Conservation (phyloP, 306 rosid species). For the Astragalus membranaceus region DNA sequence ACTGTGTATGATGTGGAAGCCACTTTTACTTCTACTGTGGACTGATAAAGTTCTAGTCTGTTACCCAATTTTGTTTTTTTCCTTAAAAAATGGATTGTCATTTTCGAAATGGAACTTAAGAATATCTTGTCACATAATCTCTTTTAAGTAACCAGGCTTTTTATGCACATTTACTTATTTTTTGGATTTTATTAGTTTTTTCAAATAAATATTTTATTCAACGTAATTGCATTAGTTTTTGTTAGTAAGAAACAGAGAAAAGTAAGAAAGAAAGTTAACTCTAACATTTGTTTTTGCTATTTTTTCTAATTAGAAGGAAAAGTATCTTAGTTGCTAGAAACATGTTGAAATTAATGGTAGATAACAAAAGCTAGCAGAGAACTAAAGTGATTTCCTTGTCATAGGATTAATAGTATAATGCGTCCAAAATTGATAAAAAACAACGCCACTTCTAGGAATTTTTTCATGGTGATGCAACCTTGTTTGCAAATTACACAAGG, state of each 20-base stretch:
- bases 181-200: neutral
- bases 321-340: neutral
- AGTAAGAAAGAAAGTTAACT: neutral
- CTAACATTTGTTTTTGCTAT: neutral
- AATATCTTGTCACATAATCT: neutral
- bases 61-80: neutral
- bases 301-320: neutral
- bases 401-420: too few relatives aligned
- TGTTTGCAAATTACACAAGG: too few relatives aligned
- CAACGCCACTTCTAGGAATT: too few relatives aligned
- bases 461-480: too few relatives aligned
- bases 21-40: conserved; percentile 6
- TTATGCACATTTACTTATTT: neutral
- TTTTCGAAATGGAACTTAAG: neutral
- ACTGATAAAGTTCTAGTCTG: neutral
- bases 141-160: neutral
- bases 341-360: neutral
- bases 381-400: too few relatives aligned
- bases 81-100: neutral
- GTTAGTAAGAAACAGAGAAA: neutral
- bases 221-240: neutral
- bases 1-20: conserved; percentile 25
- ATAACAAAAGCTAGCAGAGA: too few relatives aligned
- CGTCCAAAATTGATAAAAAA: too few relatives aligned
- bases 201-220: neutral